These are phyloP conservation scores for Colletotrichum godetiae DNA, from an alignment of 2,329 filamentous ascomycete genomes.

Conservation along the genomic window DNA sequence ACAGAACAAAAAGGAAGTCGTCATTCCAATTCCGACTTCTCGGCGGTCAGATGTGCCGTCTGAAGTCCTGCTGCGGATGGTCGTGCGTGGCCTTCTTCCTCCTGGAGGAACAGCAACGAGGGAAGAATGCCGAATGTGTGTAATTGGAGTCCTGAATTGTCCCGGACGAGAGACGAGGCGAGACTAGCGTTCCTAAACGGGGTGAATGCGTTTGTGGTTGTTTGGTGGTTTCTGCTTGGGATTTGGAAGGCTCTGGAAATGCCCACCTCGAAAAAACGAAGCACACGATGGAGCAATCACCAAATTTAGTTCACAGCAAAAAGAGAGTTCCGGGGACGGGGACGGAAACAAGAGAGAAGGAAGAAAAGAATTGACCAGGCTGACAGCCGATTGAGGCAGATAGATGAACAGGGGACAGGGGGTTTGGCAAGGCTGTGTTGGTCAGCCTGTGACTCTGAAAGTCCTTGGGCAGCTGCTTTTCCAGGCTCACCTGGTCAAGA, in stretches of 20 bases:
- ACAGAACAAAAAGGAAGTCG: not conserved
- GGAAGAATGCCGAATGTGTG: not conserved
- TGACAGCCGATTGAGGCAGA: not conserved
- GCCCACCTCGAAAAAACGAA: not conserved
- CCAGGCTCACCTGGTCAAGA: not conserved
- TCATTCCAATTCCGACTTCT: not conserved
- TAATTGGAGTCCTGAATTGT: too few species aligned
- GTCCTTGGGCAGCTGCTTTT: not conserved
- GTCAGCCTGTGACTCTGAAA: not conserved
- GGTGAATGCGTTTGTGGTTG: not conserved
- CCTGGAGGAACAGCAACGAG: not conserved
- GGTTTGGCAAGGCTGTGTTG: slow-evolving; percentile 11
- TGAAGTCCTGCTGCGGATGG: not conserved
- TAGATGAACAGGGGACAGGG: slow-evolving; percentile 4
- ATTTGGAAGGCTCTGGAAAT: not conserved
- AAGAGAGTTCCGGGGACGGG: not conserved
- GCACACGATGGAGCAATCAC: not conserved
- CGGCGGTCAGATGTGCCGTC: slow-evolving; percentile 5
- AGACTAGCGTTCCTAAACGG: not conserved
- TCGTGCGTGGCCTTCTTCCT: not conserved
- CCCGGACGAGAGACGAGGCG: not conserved
- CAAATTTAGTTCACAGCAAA: not conserved
- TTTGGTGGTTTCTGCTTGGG: not conserved
- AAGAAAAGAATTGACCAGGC: not conserved
- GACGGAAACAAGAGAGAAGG: not conserved